Percentiles rank a stretch among this genome's conserved stretches.
Conservation (phyloP, 257 asterid species). For the Jacaranda copaia region DNA sequence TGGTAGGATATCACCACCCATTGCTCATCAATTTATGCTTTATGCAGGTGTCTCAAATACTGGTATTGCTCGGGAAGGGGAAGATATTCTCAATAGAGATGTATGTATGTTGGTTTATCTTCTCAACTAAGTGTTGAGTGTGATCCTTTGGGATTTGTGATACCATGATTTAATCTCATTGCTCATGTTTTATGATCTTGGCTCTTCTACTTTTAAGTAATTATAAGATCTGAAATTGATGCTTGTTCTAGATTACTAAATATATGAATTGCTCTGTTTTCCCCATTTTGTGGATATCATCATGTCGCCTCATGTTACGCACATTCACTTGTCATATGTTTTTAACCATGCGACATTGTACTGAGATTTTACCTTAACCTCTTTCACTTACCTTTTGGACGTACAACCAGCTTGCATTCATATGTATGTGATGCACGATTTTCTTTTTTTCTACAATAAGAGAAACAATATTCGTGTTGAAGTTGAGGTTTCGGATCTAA, state of each 20-base stretch:
- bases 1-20: not conserved
- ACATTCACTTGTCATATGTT: not conserved
- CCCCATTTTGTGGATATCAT: not conserved
- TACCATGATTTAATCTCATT: not conserved
- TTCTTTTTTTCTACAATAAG: not conserved
- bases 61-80: conserved; percentile 41
- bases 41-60: conserved; percentile 47
- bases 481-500: not conserved
- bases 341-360: not conserved
- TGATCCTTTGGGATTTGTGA: conserved; percentile 6
- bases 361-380: not conserved
- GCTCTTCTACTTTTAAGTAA: not conserved
- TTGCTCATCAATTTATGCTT: conserved; percentile 30
- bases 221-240: conserved; percentile 3
- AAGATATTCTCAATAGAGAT: conserved; percentile 44
- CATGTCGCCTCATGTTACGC: not conserved
- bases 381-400: too few species aligned
- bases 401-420: not conserved
- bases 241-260: not conserved
- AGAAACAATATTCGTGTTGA: not conserved
- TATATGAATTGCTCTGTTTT: not conserved
- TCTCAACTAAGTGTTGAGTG: conserved; percentile 23
- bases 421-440: not conserved
- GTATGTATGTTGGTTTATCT: conserved; percentile 47
- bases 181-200: not conserved